Evolutionary conservation across 2,329 filamentous ascomycete species (phyloP).

Genomic region (Beauveria brongniartii): DNA sequence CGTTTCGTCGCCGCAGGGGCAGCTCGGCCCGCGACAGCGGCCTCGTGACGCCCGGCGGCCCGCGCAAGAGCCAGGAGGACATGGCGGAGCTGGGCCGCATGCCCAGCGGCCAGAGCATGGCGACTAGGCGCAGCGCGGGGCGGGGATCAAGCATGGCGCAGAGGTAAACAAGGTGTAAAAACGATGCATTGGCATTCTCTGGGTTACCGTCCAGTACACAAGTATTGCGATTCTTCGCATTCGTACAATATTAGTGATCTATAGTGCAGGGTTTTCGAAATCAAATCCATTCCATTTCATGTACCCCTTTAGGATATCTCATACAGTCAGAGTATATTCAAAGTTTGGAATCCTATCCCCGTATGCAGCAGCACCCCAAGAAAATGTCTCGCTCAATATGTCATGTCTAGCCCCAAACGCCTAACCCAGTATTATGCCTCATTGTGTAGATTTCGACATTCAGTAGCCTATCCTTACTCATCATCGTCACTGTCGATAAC

Average conservation of each 20-base stretch:
- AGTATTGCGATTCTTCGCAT: background rate
- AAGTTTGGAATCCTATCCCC: background rate
- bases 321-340: background rate
- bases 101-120: slow-evolving; percentile 22
- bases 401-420: background rate
- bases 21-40: slow-evolving; percentile 18
- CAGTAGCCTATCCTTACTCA: slow-evolving; percentile 23
- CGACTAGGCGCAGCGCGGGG: slow-evolving; percentile 21
- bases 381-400: background rate
- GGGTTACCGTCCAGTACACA: background rate
- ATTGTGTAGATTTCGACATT: background rate
- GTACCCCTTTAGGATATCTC: background rate
- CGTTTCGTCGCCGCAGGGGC: slow-evolving; percentile 1
- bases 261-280: background rate
- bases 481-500: slow-evolving; percentile 54
- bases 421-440: background rate
- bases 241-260: background rate
- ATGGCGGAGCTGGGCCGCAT: slow-evolving; percentile 26
- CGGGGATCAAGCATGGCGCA: slow-evolving; percentile 12
- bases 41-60: slow-evolving; percentile 20
- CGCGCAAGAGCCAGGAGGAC: slow-evolving; percentile 27
- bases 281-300: background rate
- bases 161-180: background rate
- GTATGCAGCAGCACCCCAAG: background rate
- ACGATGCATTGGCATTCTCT: background rate